These are phyloP conservation scores for Phytophthora foliorum DNA, from an alignment of 352 stramenopile species.

Conservation along the genomic window DNA sequence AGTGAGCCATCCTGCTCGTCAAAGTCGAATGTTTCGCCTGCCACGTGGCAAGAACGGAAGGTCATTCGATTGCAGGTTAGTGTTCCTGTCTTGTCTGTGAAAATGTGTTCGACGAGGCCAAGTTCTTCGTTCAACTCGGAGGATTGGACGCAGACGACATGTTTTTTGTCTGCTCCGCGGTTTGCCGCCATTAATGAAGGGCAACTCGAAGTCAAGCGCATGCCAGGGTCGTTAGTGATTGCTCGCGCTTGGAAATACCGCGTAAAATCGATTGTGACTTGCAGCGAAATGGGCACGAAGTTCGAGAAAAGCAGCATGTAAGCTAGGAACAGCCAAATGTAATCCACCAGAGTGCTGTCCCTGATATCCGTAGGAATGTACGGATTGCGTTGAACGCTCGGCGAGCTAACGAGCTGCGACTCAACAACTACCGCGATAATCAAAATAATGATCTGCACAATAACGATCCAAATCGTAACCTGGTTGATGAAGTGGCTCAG, in stretches of 20 bases:
- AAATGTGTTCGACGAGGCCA: constrained; percentile 97
- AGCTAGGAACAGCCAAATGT: constrained; percentile 66
- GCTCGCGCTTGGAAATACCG: constrained; percentile 82
- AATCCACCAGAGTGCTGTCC: constrained; percentile 43
- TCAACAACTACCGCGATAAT: constrained; percentile 59
- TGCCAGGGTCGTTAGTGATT: constrained; percentile 78
- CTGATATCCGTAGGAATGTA: constrained; percentile 57
- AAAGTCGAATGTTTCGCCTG: constrained; percentile 72
- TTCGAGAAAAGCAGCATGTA: constrained; percentile 95
- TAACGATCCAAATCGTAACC: constrained; percentile 81
- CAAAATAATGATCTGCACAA: constrained; percentile 70
- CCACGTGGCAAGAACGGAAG: constrained; percentile 94
- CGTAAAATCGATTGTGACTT: constrained; percentile 90
- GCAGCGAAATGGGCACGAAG: constrained; percentile 94
- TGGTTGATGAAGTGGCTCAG: constrained; percentile 87
- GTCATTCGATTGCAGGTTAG: constrained; percentile 95
- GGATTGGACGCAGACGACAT: constrained; percentile 70
- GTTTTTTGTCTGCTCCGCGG: constrained; percentile 48
- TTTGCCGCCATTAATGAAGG: constrained; percentile 1
- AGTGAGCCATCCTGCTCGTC: constrained; percentile 40
- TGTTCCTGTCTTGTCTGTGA: constrained; percentile 95
- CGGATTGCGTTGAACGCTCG: constrained; percentile 45
- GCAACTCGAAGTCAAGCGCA: constrained; percentile 55
- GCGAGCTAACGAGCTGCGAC: constrained; percentile 41
- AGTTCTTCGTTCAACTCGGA: constrained; percentile 94